These are phyloP conservation scores for Litchi chinensis DNA, from an alignment of 345 rosid genomes.

Conservation along the genomic window DNA sequence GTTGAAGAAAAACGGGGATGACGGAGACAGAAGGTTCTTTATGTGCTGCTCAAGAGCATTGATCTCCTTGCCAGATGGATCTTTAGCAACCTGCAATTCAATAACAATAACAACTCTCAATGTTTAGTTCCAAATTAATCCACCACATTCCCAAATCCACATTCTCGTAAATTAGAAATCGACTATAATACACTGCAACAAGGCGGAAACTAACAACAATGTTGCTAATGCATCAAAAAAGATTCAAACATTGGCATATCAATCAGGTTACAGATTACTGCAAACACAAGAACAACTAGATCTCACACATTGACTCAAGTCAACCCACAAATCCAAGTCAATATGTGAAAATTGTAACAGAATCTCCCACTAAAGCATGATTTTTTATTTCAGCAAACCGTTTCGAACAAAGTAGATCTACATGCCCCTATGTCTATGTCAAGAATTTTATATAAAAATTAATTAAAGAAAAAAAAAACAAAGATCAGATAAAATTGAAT, in stretches of 20 bases:
- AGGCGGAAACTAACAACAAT: not conserved
- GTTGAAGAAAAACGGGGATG: conserved; percentile 88
- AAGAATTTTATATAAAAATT: not conserved
- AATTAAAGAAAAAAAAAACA: not conserved
- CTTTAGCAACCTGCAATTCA: conserved; percentile 70
- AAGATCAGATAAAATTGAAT: not conserved
- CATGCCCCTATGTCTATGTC: not conserved
- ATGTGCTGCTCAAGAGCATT: conserved; percentile 94
- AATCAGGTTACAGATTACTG: not conserved
- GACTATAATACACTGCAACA: not conserved
- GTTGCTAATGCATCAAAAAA: not conserved
- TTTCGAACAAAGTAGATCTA: not conserved
- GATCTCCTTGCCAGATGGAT: conserved; percentile 81
- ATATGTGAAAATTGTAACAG: not conserved
- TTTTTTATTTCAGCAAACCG: not conserved
- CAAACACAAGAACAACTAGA: conserved; percentile 2
- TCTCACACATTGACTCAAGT: not conserved
- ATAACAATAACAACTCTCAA: not conserved
- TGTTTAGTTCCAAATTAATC: not conserved
- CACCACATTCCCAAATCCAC: conserved; percentile 1
- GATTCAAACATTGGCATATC: not conserved
- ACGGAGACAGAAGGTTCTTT: conserved; percentile 72
- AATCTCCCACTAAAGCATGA: not conserved
- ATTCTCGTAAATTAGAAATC: not conserved
- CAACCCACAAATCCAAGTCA: not conserved